Percentiles rank a stretch among this genome's conserved stretches.
These are phyloP conservation scores for Neofusicoccum cordaticola DNA, from an alignment of 2,329 filamentous ascomycete species.

Conservation along the genomic window DNA sequence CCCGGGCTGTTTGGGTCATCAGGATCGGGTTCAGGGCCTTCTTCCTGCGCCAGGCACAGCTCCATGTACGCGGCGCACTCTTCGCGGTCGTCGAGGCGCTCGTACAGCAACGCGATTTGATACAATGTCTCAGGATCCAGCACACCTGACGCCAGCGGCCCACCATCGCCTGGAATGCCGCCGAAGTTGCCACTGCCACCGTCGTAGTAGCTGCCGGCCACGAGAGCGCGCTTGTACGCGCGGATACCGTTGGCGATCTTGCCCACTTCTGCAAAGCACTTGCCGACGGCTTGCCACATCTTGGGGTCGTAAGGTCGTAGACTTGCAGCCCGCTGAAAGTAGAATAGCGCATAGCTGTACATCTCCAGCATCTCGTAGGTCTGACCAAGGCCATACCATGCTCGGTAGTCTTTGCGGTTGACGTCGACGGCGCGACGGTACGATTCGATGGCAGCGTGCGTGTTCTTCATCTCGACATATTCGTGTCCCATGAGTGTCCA, in stretches of 20 bases:
- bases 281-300: conserved; percentile 97
- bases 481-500: conserved; percentile 99
- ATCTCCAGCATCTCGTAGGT: conserved; percentile 98
- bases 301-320: conserved; percentile 95
- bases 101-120: conserved; percentile 87
- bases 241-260: conserved; percentile 89
- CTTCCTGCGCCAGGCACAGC: conserved; percentile 87
- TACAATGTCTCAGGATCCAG: conserved; percentile 89
- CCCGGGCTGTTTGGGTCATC: conserved; percentile 21
- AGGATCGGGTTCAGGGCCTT: conserved; percentile 55
- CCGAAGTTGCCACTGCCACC: conserved; percentile 55
- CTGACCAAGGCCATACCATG: conserved; percentile 96
- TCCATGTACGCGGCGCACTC: conserved; percentile 95
- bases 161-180: conserved; percentile 43
- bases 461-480: conserved; percentile 98
- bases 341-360: conserved; percentile 95
- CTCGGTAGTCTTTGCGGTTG: conserved; percentile 92
- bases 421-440: conserved; percentile 94
- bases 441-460: conserved; percentile 93
- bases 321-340: conserved; percentile 92
- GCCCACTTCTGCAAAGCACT: conserved; percentile 86
- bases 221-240: conserved; percentile 85
- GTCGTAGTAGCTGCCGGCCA: conserved; percentile 85
- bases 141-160: conserved; percentile 47
- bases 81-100: conserved; percentile 70